Conservation (phyloP, 306 rosid species). For the Castanopsis chinensis region DNA sequence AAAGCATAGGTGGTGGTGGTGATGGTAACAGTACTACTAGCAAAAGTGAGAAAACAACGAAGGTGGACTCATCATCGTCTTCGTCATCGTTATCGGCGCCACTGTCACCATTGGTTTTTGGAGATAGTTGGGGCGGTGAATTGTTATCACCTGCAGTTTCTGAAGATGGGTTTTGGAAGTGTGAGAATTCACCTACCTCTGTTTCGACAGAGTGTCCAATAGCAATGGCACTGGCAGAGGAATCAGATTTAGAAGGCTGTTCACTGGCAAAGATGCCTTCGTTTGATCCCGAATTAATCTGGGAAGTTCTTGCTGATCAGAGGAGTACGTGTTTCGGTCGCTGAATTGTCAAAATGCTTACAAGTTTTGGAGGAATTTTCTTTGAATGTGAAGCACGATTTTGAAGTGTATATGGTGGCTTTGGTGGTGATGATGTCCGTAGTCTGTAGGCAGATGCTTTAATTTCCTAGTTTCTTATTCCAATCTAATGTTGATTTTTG, state of each 20-base stretch:
- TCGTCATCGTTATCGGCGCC: slow-evolving; percentile 36
- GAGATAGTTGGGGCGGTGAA: slow-evolving; percentile 38
- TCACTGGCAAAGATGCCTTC: slow-evolving; percentile 83
- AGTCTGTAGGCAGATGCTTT: not conserved
- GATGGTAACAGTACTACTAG: not conserved
- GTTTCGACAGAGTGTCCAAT: slow-evolving; percentile 41
- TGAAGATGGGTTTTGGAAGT: slow-evolving; percentile 61
- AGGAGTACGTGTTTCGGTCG: not conserved
- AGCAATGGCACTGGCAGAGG: slow-evolving; percentile 28
- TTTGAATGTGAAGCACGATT: not conserved
- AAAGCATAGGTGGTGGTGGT: slow-evolving; percentile 3
- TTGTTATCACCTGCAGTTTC: slow-evolving; percentile 38
- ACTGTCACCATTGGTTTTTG: slow-evolving; percentile 23
- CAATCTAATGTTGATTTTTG: not conserved
- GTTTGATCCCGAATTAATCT: slow-evolving; percentile 81
- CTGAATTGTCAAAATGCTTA: not conserved
- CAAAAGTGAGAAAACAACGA: not conserved
- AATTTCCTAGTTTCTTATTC: not conserved
- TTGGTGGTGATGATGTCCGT: not conserved
- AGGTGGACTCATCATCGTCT: slow-evolving; percentile 29
- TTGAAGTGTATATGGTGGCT: not conserved
- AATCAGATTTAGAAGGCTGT: slow-evolving; percentile 50
- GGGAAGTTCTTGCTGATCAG: slow-evolving; percentile 87
- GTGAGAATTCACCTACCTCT: slow-evolving; percentile 40
- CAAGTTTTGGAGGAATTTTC: not conserved